Percentiles rank a stretch among this genome's conserved stretches.
Evolutionary conservation across 106 monocot species (phyloP).

Genomic region (Dioscorea zingiberensis): DNA sequence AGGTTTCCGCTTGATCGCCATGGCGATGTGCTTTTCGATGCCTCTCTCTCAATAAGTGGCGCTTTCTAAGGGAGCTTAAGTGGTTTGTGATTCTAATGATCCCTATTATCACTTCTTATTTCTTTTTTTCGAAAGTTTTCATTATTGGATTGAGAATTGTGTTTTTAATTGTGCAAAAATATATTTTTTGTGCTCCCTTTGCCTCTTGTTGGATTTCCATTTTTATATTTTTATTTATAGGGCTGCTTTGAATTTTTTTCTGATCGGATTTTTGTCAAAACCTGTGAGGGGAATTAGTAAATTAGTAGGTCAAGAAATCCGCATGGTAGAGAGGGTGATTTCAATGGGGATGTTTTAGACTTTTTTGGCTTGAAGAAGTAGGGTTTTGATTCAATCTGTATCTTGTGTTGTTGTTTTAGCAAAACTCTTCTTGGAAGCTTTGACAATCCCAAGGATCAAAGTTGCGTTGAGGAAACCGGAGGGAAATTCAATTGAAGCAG

Average conservation of each 20-base stretch:
- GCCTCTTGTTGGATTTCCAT: too few species aligned
- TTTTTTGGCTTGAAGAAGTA: neutral
- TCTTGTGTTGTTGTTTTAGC: slow-evolving; percentile 28
- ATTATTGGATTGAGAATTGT: neutral
- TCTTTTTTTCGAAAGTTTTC: neutral
- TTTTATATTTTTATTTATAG: slow-evolving; percentile 18
- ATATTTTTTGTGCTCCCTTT: neutral
- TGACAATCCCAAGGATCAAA: slow-evolving; percentile 95
- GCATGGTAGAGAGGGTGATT: neutral
- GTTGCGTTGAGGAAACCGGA: slow-evolving; percentile 79
- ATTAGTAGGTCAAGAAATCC: neutral
- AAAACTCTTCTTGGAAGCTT: slow-evolving; percentile 96
- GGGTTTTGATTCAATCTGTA: neutral
- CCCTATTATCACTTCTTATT: neutral
- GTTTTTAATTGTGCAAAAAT: neutral
- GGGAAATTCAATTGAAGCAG: slow-evolving; percentile 90
- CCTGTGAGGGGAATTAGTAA: neutral
- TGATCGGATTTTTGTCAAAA: neutral
- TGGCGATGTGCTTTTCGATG: slow-evolving; percentile 84
- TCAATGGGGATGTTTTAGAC: neutral
- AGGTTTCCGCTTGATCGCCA: slow-evolving; percentile 8
- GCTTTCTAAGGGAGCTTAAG: slow-evolving; percentile 65
- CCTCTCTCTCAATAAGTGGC: slow-evolving; percentile 77
- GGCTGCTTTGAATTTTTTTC: neutral
- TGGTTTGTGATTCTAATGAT: slow-evolving; percentile 37